phyloP scores from a whole-genome alignment of 805 yeast genomes.

The Schwanniomyces polymorphus region DNA sequence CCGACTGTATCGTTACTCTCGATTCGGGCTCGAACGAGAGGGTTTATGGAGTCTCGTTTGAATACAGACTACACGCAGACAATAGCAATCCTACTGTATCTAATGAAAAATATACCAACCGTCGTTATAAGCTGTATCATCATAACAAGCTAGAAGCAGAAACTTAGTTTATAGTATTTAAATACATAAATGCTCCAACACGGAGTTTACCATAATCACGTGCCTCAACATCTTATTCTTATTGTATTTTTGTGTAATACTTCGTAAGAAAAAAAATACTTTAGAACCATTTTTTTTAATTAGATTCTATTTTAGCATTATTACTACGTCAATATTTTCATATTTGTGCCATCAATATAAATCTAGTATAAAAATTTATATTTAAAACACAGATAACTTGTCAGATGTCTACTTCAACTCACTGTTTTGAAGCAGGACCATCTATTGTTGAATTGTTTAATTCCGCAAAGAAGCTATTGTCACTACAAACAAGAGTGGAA shows the following conservation, averaged over 20 bases:
- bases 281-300: neutral
- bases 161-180: neutral
- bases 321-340: neutral
- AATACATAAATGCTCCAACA: neutral
- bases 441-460: slow-evolving; percentile 41
- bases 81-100: slow-evolving; percentile 14
- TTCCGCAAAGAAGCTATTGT: slow-evolving; percentile 40
- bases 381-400: neutral
- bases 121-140: slow-evolving; percentile 7
- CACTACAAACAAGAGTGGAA: slow-evolving; percentile 39
- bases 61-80: slow-evolving; percentile 49
- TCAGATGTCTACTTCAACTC: slow-evolving; percentile 3
- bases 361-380: neutral
- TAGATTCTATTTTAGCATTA: neutral
- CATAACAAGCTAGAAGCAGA: neutral
- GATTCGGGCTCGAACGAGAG: slow-evolving; percentile 40
- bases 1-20: slow-evolving; percentile 28
- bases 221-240: neutral
- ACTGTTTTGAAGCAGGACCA: slow-evolving; percentile 17
- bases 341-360: neutral
- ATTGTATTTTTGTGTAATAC: neutral
- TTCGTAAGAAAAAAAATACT: neutral
- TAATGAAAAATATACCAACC: slow-evolving; percentile 3
- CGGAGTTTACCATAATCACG: neutral
- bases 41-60: slow-evolving; percentile 46